Base-by-base conservation (phyloP, 352 stramenopile species). In the Phytophthora macrochlamydospora region DNA sequence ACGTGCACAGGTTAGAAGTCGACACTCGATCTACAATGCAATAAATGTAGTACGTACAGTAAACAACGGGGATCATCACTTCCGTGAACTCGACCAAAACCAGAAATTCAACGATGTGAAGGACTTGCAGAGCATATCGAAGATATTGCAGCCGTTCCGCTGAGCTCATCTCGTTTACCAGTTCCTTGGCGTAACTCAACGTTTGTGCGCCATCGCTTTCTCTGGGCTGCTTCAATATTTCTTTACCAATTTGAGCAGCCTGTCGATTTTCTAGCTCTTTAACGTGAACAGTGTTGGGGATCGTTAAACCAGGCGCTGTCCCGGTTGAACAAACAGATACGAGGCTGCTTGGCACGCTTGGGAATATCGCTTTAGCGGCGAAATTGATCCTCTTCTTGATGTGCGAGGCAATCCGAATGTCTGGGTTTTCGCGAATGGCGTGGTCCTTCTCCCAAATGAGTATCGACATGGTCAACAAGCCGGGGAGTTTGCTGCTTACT, bases 31-130 rank as follows among this genome's bases (percentile, higher is more conserved):
- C 11, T 4, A 29, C 40, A n/a, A 7, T 29, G 18, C 7, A 30
- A 29, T 13, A 37, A 38, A 37, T 37, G 28, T 18, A 18, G 4
- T 28, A 51, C 55, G 30, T 55, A 73, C 59, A 69, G 49, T 70
- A 69, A 8, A 73, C 46, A 2, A 65, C 28, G 1, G 59, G 64
- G 31, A 76, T 50, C 7, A 74, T 35, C 29, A 71, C 65, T 32
- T 76, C 69, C 7, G 53, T 59, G 52, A 73, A 46, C 56, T 76
- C 56, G 37, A 69, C 46, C 2, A 73, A 43, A 32, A 76, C 56
- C 6, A 76, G 12, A 33, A 73, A 76, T 44, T 76, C 59, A 0
- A 37, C 45, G 18, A 72, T 42, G 14, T 73, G 64, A 14, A 76
- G 51, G 3, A 78, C 28, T 24, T 65, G 33, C 9, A 78, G 38